A percentile compares a stretch with the other conserved stretches of the same genome.
These are phyloP conservation scores for Scheffersomyces parashehatae DNA, from an alignment of 1,139 yeast genomes.

Conservation along the genomic window DNA sequence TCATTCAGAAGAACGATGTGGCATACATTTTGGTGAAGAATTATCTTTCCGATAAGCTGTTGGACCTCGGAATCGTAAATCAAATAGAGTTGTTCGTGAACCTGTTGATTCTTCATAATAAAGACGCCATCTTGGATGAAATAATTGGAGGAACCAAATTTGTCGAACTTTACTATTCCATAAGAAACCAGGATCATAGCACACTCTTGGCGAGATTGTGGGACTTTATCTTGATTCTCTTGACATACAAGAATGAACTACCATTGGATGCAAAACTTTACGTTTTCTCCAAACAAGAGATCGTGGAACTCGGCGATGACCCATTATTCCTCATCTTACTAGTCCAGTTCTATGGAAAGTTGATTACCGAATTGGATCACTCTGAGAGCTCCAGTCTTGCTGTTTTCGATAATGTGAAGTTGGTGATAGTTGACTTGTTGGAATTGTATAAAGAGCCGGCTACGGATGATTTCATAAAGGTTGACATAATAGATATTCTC, in stretches of 20 bases:
- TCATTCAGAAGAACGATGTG: constrained; percentile 13
- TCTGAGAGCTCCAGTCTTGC: constrained; percentile 1
- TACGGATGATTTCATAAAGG: constrained; percentile 6
- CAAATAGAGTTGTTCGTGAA: constrained; percentile 20
- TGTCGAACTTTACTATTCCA: constrained; percentile 5
- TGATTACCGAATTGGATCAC: constrained; percentile 13
- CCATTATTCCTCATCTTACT: constrained; percentile 26
- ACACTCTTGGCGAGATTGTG: constrained; percentile 23
- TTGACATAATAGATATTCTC: constrained; percentile 20
- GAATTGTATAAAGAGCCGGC: constrained; percentile 3
- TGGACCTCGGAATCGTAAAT: constrained; percentile 15
- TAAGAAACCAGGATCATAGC: constrained; percentile 6
- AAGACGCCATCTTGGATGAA: constrained; percentile 5
- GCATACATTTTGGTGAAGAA: constrained; percentile 7
- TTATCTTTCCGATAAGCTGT: constrained; percentile 8
- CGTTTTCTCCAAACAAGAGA: constrained; percentile 13
- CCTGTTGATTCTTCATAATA: constrained; percentile 3
- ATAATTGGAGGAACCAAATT: constrained; percentile 8
- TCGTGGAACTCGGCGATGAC: constrained; percentile 17
- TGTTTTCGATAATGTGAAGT: constrained; percentile 13
- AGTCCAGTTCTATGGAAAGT: constrained; percentile 28
- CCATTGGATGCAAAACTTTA: constrained; percentile 10
- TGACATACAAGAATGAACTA: constrained; percentile 6
- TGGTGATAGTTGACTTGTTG: constrained; percentile 12
- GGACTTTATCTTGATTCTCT: constrained; percentile 20